Evolutionary conservation across 495 filamentous ascomycete species (phyloP), one percentile per base, ranked within the genome.

Genomic region (Penicillium waksmanii): DNA sequence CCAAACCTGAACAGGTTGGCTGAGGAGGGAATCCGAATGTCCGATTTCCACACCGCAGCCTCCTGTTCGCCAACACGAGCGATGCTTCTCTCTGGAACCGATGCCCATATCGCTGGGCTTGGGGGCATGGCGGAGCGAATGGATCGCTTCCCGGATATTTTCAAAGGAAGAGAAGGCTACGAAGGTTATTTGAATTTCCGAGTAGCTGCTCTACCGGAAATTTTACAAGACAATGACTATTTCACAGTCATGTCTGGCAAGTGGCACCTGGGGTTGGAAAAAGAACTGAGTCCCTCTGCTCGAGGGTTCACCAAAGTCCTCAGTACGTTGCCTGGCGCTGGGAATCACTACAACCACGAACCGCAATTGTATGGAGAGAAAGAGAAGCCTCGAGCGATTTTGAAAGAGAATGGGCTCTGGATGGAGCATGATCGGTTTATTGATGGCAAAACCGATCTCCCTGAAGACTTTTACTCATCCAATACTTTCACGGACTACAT

Each of bases 151-250:
- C 69, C 58, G 18, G 52, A 48, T 10, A 46, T 47, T 15, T 67
- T 51, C 42, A 49, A 60, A 33, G 72, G 52, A 12, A 79, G 78
- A 70, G 80, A 80, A 3, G 81, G 82, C 0, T 79, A 85, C 55
- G 83, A 85, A 66, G 82, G 82, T 0, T 85, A 84, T 58, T 68
- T 86, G 13, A 84, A 84, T 56, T 76, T 78, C 19, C 56, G 65
- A 7, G 81, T 85, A 18, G 82, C 75, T 1, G 70, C 81, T 10
- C 58, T 85, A 2, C 76, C 82, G 9, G 81, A 85, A 56, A 50
- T 84, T 7, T 69, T 85, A 0, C 67, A 69, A 21, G 83, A 85
- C 53, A 72, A 58, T 1, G 83, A 81, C 9, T 85, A 85, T 57
- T 64, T 65, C 21, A 85, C 82, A 4, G 17, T 82, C 15, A 80